Base-by-base conservation (phyloP, 495 filamentous ascomycete genomes). In the Aspergillus carlsbadensis region DNA sequence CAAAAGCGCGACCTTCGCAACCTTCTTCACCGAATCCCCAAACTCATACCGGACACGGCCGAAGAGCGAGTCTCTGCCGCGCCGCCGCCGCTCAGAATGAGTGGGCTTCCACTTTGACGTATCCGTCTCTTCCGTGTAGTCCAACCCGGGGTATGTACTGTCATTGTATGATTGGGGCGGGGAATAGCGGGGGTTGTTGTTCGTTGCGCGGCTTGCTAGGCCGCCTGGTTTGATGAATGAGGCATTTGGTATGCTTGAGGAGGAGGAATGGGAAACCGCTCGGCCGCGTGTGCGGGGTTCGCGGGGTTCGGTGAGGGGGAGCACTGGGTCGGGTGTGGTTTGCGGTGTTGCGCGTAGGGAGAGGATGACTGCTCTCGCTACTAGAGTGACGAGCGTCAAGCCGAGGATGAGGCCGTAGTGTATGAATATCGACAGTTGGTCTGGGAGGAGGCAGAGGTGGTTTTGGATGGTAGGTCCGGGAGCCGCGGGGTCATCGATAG, bases 391-490 rank as follows among this genome's bases (percentile, higher is more conserved):
- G 4, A 94, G 45, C 7, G 81, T 90, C 10, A 90, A 14, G 6
- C 75, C 73, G 0, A 87, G 72, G 21, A 92, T 71, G 10, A 75
- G 67, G 45, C 71, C 81, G 66, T 99, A 99, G 54, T 81, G 79
- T 40, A 92, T 82, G 73, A 92, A 95, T 42, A 92, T 91, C 8
- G 77, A 76, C 2, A 96, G 77, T 63, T 97, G 92, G 67, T 91
- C 88, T 1, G 95, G 95, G 6, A 99, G 81, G 2, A 98, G 78
- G 65, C 94, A 99, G 10, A 98, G 85, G 62, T 95, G 90, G 3
- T 86, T 91, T 67, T 98, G 89, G 2, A 96, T 65, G 2, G 91
- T 98, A 1, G 75, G 60, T 6, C 65, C 49, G 0, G 59, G 56
- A 7, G 53, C 57, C 57, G 62, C 10, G 61, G 73, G 70, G 6